Conservation (phyloP, 2,329 filamentous ascomycete genomes). For the Myriosclerotinia scirpicola region DNA sequence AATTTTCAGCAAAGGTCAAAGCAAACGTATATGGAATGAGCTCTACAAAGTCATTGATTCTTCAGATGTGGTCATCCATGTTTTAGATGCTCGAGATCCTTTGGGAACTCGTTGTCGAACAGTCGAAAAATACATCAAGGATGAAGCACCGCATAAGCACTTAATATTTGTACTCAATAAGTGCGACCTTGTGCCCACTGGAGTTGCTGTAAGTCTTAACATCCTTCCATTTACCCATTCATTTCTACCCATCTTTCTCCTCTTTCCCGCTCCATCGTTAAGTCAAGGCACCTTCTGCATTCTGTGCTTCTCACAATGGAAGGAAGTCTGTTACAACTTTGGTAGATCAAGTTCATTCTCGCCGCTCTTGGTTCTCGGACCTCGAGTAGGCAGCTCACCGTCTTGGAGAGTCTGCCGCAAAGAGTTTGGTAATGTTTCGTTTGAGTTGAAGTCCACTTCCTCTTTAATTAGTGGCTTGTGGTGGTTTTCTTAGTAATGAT, state of each 20-base stretch:
- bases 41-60: conserved; percentile 94
- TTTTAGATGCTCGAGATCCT: conserved; percentile 86
- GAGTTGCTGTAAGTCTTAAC: conserved; percentile 80
- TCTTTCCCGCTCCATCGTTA: conserved; percentile 58
- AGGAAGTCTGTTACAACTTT: conserved; percentile 97
- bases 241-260: conserved; percentile 23
- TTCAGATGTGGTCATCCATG: conserved; percentile 93
- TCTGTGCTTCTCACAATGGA: conserved; percentile 64
- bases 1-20: conserved; percentile 92
- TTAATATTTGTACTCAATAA: conserved; percentile 88
- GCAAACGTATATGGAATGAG: conserved; percentile 96
- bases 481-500: conserved; percentile 98
- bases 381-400: conserved; percentile 72
- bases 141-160: conserved; percentile 96
- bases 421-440: conserved; percentile 71
- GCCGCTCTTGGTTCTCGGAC: conserved; percentile 61
- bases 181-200: conserved; percentile 88
- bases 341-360: conserved; percentile 84
- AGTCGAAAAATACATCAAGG: conserved; percentile 88
- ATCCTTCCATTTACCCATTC: background rate
- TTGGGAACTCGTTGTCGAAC: conserved; percentile 86
- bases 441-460: conserved; percentile 94
- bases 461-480: conserved; percentile 60
- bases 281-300: conserved; percentile 81
- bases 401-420: conserved; percentile 82